Evolutionary conservation across 371 early-diverging fungal species (phyloP).

Genomic region (Mycotypha africana): DNA sequence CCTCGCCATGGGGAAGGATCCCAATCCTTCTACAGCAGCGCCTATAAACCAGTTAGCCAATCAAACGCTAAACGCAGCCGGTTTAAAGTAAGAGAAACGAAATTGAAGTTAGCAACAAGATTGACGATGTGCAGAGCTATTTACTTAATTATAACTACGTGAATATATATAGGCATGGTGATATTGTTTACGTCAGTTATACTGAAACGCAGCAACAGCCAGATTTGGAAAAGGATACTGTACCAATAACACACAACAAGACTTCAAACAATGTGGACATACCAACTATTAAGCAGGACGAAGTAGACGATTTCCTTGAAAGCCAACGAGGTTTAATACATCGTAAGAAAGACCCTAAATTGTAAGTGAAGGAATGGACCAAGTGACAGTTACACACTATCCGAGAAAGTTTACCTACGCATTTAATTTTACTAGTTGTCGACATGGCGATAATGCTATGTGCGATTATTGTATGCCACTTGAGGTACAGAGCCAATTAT

Average conservation of each 20-base stretch:
- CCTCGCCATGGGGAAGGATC: conserved; percentile 49
- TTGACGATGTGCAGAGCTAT: background rate
- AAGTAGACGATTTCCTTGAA: conserved; percentile 79
- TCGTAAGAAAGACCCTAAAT: conserved; percentile 72
- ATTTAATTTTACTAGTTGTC: conserved; percentile 58
- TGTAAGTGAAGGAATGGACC: too few relatives aligned
- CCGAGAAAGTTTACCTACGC: background rate
- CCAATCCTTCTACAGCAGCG: conserved; percentile 35
- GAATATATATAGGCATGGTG: conserved; percentile 71
- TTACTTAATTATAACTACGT: too few relatives aligned
- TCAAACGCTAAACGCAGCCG: conserved; percentile 34
- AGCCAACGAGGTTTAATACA: conserved; percentile 80
- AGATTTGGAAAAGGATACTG: conserved; percentile 1
- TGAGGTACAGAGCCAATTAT: conserved; percentile 48
- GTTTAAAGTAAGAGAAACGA: conserved; percentile 50
- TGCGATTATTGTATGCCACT: conserved; percentile 98
- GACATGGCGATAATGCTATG: conserved; percentile 90
- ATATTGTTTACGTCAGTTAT: conserved; percentile 66
- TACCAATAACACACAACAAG: conserved; percentile 20
- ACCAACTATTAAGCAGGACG: conserved; percentile 55
- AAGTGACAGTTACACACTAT: too few relatives aligned
- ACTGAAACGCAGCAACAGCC: conserved; percentile 20
- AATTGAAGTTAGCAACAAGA: background rate
- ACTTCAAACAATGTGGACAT: too few relatives aligned
- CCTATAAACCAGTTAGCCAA: conserved; percentile 35